These are phyloP conservation scores for Phytophthora kernoviae DNA, from an alignment of 352 stramenopile species.

Conservation along the genomic window DNA sequence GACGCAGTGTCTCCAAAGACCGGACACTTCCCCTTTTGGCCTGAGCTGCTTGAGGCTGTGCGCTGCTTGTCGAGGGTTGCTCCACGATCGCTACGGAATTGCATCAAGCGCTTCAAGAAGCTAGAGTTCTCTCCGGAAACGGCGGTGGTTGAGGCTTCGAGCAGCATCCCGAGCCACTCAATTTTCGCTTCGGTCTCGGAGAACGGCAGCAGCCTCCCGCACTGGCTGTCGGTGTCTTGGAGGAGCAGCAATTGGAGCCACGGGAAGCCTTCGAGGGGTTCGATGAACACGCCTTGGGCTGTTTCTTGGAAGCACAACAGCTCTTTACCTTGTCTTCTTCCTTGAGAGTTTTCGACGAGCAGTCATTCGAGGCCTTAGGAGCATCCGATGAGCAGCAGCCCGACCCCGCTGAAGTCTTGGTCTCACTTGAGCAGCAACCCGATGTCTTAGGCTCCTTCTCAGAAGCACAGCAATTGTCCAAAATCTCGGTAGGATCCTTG, in stretches of 20 bases:
- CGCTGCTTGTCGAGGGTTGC: slow-evolving; percentile 33
- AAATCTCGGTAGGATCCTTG: neutral
- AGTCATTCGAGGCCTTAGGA: slow-evolving; percentile 2
- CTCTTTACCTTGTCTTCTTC: slow-evolving; percentile 1
- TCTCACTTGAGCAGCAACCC: slow-evolving; percentile 5
- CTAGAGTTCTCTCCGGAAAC: slow-evolving; percentile 26
- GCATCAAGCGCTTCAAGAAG: slow-evolving; percentile 45
- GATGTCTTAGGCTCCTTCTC: neutral
- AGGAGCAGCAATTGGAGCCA: slow-evolving; percentile 5
- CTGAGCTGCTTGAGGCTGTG: slow-evolving; percentile 8
- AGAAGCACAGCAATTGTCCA: neutral
- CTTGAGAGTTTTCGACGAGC: slow-evolving; percentile 10
- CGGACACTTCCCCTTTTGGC: slow-evolving; percentile 10
- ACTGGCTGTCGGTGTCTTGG: slow-evolving; percentile 2
- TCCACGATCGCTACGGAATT: slow-evolving; percentile 43
- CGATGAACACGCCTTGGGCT: slow-evolving; percentile 1
- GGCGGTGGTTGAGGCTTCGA: slow-evolving; percentile 13
- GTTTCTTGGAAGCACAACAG: slow-evolving; percentile 16
- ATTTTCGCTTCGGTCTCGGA: slow-evolving; percentile 10
- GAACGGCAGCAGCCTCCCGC: slow-evolving; percentile 20
- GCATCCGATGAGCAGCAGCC: slow-evolving; percentile 5
- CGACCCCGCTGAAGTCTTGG: slow-evolving; percentile 1
- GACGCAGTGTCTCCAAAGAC: slow-evolving; percentile 40
- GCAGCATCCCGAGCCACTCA: slow-evolving; percentile 15
- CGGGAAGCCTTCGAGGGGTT: neutral